Evolutionary conservation across 2,329 filamentous ascomycete genomes (phyloP).

Genomic region (Bipolaris gigantea): DNA sequence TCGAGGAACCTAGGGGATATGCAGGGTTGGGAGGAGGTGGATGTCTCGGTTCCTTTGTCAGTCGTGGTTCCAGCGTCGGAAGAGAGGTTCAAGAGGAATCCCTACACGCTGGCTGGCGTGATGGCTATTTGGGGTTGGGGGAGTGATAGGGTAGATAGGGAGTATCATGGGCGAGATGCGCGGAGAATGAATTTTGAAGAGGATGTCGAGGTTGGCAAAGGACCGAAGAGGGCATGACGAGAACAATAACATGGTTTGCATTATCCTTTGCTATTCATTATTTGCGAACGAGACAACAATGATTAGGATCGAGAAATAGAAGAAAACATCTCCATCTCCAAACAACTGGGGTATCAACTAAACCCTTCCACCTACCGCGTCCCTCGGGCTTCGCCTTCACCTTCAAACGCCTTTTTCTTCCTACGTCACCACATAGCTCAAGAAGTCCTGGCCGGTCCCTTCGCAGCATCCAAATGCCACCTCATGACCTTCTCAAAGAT

Average conservation of each 20-base stretch:
- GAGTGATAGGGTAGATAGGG: neutral
- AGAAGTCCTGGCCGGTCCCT: slow-evolving; percentile 2
- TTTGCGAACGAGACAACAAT: neutral
- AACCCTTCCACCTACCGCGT: neutral
- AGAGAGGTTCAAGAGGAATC: slow-evolving; percentile 1
- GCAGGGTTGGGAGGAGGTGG: neutral
- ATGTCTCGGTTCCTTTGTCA: neutral
- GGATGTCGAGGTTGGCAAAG: neutral
- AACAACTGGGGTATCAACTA: slow-evolving; percentile 1
- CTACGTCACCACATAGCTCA: neutral
- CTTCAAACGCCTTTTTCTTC: neutral
- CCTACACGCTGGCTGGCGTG: slow-evolving; percentile 2
- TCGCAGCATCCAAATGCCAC: slow-evolving; percentile 68
- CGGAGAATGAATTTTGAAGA: slow-evolving; percentile 1
- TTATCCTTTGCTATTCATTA: neutral
- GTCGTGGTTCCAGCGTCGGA: neutral
- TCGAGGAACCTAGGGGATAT: neutral
- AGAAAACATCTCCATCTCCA: neutral
- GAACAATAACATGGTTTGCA: too few relatives aligned
- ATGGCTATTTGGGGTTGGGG: slow-evolving; percentile 4
- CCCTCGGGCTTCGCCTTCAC: neutral
- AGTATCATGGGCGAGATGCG: slow-evolving; percentile 1
- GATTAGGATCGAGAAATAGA: neutral
- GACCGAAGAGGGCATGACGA: neutral
- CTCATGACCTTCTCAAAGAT: slow-evolving; percentile 76